A percentile compares a stretch with the other conserved stretches of the same genome.
Evolutionary conservation across 371 early-diverging fungal species (phyloP).

Genomic region (Saksenaea vasiformis): DNA sequence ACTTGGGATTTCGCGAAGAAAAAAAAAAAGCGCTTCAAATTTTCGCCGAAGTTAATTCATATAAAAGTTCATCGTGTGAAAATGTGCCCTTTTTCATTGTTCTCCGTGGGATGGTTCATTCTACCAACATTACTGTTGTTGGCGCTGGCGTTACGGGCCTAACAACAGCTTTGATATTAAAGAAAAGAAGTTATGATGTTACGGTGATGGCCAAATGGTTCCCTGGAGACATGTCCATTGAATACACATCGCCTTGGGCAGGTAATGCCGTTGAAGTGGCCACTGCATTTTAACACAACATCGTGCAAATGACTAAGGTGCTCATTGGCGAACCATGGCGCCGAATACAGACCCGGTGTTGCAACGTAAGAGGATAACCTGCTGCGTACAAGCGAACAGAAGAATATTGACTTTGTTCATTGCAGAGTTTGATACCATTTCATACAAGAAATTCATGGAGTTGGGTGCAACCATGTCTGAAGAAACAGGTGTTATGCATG

Average conservation of each 20-base stretch:
- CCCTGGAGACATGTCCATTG: constrained; percentile 51
- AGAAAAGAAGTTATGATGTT: constrained; percentile 55
- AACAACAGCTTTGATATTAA: constrained; percentile 60
- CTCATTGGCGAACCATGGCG: constrained; percentile 76
- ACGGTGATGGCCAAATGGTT: constrained; percentile 59
- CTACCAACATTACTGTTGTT: constrained; percentile 48
- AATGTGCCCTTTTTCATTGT: neutral
- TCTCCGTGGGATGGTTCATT: neutral
- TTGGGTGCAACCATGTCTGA: constrained; percentile 35
- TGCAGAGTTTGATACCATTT: constrained; percentile 47
- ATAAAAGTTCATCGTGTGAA: too few relatives aligned
- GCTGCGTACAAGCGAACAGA: neutral
- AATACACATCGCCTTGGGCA: constrained; percentile 78
- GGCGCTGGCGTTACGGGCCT: constrained; percentile 82
- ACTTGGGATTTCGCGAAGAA: too few relatives aligned
- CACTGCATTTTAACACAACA: neutral
- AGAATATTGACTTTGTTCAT: too few relatives aligned
- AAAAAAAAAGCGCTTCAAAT: too few relatives aligned
- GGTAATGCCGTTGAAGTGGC: constrained; percentile 32
- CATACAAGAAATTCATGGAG: constrained; percentile 46
- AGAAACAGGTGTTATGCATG: constrained; percentile 48
- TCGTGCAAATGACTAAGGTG: constrained; percentile 31
- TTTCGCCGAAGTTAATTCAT: too few relatives aligned
- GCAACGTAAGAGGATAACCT: constrained; percentile 34
- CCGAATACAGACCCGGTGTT: constrained; percentile 35